phyloP scores from a whole-genome alignment of 2,329 filamentous ascomycete species.

The Fusarium solani-melongenae region DNA sequence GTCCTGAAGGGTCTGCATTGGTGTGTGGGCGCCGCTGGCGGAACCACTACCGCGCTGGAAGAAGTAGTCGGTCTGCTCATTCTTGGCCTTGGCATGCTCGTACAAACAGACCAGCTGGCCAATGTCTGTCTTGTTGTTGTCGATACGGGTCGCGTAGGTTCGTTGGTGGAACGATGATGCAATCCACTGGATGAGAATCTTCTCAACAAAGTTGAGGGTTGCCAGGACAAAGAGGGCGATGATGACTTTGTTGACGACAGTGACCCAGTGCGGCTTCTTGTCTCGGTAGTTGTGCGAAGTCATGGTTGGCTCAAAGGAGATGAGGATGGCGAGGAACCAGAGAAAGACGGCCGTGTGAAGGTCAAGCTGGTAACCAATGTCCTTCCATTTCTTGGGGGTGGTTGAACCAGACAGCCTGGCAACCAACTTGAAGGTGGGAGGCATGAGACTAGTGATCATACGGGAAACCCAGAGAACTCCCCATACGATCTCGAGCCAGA shows the following conservation, averaged over 20 bases:
- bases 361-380: slow-evolving; percentile 87
- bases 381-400: slow-evolving; percentile 92
- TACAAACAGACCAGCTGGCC: slow-evolving; percentile 65
- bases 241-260: slow-evolving; percentile 84
- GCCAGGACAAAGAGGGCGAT: slow-evolving; percentile 85
- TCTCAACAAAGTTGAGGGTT: slow-evolving; percentile 86
- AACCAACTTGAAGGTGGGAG: slow-evolving; percentile 58
- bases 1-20: slow-evolving; percentile 77
- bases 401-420: slow-evolving; percentile 83
- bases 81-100: slow-evolving; percentile 81
- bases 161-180: slow-evolving; percentile 92
- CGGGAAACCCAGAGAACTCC: slow-evolving; percentile 84
- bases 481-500: slow-evolving; percentile 96
- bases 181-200: slow-evolving; percentile 94
- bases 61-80: slow-evolving; percentile 64
- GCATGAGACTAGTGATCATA: slow-evolving; percentile 64
- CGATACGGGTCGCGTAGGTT: slow-evolving; percentile 91
- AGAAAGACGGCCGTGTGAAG: slow-evolving; percentile 88
- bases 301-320: slow-evolving; percentile 88
- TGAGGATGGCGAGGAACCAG: slow-evolving; percentile 88
- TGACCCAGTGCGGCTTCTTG: slow-evolving; percentile 74
- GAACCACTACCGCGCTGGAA: slow-evolving; percentile 56
- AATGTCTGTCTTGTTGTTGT: slow-evolving; percentile 92
- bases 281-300: slow-evolving; percentile 58
- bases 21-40: slow-evolving; percentile 75